Conservation (phyloP, 441 rosid species). For the Populus hybrid region DNA sequence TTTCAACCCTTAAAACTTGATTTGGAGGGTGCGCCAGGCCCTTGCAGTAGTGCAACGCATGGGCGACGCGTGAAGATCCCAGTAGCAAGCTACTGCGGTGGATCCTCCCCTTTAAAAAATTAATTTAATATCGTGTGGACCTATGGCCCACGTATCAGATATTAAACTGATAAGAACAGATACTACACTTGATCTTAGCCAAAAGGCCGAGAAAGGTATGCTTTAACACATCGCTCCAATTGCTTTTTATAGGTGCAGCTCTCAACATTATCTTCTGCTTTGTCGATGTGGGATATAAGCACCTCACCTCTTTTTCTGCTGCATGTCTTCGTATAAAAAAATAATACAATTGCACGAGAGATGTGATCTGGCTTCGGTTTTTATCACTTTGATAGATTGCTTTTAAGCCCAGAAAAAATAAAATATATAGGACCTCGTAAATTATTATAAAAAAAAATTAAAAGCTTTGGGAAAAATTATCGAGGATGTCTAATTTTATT, state of each 20-base stretch:
- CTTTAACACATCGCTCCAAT: accelerated
- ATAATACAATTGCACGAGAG: background rate
- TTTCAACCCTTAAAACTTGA: background rate
- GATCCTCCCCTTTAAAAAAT: background rate
- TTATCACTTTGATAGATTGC: too few species aligned
- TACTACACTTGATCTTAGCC: slow-evolving; percentile 69
- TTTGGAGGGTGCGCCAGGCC: background rate
- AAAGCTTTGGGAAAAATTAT: too few species aligned
- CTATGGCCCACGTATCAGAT: slow-evolving; percentile 37
- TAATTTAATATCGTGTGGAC: slow-evolving; percentile 1
- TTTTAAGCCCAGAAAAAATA: too few species aligned
- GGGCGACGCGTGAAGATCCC: background rate
- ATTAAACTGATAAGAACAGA: slow-evolving; percentile 58
- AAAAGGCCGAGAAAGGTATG: slow-evolving; percentile 65
- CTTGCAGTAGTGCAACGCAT: background rate
- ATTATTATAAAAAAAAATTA: too few species aligned
- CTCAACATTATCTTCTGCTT: background rate
- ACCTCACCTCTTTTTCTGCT: background rate
- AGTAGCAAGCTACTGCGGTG: background rate
- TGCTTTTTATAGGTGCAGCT: background rate
- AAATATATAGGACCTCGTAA: too few species aligned
- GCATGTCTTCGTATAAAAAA: background rate
- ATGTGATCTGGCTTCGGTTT: background rate
- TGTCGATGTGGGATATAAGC: background rate
- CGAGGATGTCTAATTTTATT: too few species aligned